These are phyloP conservation scores for Talaromyces sp. DNA, from an alignment of 2,329 filamentous ascomycete genomes.

Conservation along the genomic window DNA sequence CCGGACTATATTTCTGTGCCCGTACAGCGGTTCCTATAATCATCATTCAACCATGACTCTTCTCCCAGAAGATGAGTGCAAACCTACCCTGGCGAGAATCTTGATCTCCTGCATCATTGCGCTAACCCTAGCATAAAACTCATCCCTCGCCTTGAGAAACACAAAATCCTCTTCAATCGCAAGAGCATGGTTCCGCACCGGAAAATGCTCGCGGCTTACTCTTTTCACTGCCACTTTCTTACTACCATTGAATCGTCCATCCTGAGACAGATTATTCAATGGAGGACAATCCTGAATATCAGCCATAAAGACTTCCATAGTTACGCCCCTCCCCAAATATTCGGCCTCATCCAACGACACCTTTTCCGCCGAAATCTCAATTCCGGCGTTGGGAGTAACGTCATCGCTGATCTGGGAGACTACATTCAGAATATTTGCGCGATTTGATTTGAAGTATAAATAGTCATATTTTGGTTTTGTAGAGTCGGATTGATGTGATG, in stretches of 20 bases:
- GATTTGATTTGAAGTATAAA: not conserved
- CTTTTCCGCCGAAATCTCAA: not conserved
- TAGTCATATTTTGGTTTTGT: not conserved
- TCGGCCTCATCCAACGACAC: not conserved
- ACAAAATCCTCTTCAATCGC: not conserved
- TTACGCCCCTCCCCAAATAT: not conserved
- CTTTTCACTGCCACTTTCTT: not conserved
- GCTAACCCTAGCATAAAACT: not conserved
- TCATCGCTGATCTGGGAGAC: slow-evolving; percentile 3
- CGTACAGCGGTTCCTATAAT: not conserved
- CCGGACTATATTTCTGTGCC: slow-evolving; percentile 1
- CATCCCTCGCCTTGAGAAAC: slow-evolving; percentile 4
- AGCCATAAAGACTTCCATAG: not conserved
- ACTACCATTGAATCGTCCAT: not conserved
- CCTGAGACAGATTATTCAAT: not conserved
- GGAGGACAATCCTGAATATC: not conserved
- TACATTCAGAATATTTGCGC: slow-evolving; percentile 4
- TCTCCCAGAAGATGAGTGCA: not conserved
- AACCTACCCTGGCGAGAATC: not conserved
- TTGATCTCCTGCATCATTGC: slow-evolving; percentile 9
- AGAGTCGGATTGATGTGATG: not conserved
- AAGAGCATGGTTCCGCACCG: not conserved
- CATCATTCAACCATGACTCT: not conserved
- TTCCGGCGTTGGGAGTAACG: not conserved
- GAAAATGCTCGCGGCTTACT: not conserved